Conservation (phyloP, 75 land plant genomes). For the Pinus albicaulis region DNA sequence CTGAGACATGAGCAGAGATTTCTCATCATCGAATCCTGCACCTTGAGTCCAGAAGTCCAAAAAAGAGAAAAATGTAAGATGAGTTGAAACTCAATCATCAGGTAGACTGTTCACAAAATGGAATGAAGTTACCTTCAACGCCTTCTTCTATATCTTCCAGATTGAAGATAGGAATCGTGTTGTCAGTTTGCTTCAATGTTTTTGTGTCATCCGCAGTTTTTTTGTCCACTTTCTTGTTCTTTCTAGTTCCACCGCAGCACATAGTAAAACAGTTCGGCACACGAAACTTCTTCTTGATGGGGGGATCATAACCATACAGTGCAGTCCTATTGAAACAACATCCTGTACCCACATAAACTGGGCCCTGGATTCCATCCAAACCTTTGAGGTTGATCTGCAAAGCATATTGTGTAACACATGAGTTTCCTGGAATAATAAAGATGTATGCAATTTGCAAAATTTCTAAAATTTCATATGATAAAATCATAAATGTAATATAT, state of each 20-base stretch:
- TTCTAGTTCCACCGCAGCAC: constrained; percentile 10
- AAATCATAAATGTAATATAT: no score
- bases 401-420: constrained; percentile 2
- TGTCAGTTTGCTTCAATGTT: constrained; percentile 8
- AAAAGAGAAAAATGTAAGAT: background rate
- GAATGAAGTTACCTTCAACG: constrained; percentile 19
- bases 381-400: constrained; percentile 86
- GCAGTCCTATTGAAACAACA: constrained; percentile 84
- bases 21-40: constrained; percentile 89
- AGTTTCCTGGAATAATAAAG: background rate
- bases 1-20: constrained; percentile 88
- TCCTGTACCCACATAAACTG: constrained; percentile 95
- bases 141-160: constrained; percentile 41
- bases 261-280: constrained; percentile 35
- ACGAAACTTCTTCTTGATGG: constrained; percentile 51
- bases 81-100: background rate
- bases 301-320: constrained; percentile 87
- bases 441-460: background rate
- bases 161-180: constrained; percentile 21
- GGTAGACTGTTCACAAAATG: constrained; percentile 8
- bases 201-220: constrained; percentile 4
- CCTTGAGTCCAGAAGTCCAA: constrained; percentile 19
- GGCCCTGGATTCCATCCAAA: constrained; percentile 90
- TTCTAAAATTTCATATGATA: background rate
- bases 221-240: constrained; percentile 24